Base-by-base conservation (phyloP, 768 basidiomycete species). In the Pulveroboletus frians region DNA sequence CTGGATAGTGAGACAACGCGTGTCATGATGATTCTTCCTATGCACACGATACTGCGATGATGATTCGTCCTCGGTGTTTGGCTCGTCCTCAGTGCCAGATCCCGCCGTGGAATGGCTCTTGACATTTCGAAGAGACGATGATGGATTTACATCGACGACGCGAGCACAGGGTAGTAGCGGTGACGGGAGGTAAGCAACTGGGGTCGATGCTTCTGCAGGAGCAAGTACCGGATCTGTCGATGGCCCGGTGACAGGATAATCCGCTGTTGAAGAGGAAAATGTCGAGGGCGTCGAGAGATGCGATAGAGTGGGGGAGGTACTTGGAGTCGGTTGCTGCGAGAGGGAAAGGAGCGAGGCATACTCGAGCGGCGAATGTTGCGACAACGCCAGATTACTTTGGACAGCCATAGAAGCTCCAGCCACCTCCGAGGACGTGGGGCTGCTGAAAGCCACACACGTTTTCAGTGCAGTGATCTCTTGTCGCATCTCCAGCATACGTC, bases 1-100 rank as follows among this genome's bases (percentile, higher is more conserved):
- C 61, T 86, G 80, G 20, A 88, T 79, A 0, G 84, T 88, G 34
- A 84, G 70, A 64, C 78, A 80, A 10, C 80, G 76, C 36, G 61
- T 78, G 63, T 86, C 85, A 53, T 83, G 84, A 44, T 83, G 80
- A 53, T 76, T 84, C 17, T 57, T 62, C 20, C 85, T 73, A 52
- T 75, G 76, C 34, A 63, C 44, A 1, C 70, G 76, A 3, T 64
- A 68, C 18, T 58, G 63, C 9, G 55, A 51, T 9, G 69, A 63
- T 15, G 69, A 69, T 9, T 63, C 70, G 15, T 70, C 72, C 37
- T 62, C 71, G 17, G 58, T 67, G 47, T 62, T 66, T 3, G 52
- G 62, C 41, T 68, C 69, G n/a, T 70, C 71, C 27, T 71, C 74
- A 36, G 66, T 73, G 2, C 70, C 70, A 5, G 67, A 55, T 29